phyloP scores from a whole-genome alignment of 2,329 filamentous ascomycete species.

The Ascochyta koolunga region DNA sequence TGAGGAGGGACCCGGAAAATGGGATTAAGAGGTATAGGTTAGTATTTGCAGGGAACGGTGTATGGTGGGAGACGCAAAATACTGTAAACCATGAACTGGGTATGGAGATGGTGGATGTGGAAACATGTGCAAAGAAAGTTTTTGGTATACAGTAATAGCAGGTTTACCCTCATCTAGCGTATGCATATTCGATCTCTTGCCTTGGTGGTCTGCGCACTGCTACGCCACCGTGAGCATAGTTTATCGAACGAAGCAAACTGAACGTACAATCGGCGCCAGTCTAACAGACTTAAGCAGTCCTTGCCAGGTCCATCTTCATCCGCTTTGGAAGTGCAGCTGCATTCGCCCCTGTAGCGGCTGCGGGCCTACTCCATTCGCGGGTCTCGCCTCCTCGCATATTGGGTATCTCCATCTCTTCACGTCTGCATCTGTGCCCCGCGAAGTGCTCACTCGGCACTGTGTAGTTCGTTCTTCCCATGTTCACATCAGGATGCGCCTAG shows the following conservation, averaged over 20 bases:
- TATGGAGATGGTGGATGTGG: conserved; percentile 54
- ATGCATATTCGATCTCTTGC: neutral
- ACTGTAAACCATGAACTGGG: conserved; percentile 61
- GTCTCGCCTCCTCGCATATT: conserved; percentile 16
- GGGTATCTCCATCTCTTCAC: conserved; percentile 27
- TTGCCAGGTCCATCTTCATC: conserved; percentile 8
- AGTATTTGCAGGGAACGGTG: conserved; percentile 66
- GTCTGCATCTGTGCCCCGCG: conserved; percentile 15
- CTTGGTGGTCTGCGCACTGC: conserved; percentile 13
- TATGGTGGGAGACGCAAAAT: conserved; percentile 61
- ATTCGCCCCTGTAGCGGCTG: conserved; percentile 32
- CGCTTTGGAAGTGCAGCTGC: conserved; percentile 19
- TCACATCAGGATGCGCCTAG: conserved; percentile 22
- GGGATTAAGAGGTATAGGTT: conserved; percentile 64
- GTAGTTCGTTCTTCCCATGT: conserved; percentile 13
- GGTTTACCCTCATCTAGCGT: neutral
- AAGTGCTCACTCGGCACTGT: conserved; percentile 6
- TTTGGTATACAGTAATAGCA: conserved; percentile 15
- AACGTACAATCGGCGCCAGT: neutral
- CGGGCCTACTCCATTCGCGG: neutral
- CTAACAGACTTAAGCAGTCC: neutral
- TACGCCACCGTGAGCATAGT: conserved; percentile 18
- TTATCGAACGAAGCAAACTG: neutral
- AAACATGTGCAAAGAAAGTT: conserved; percentile 43
- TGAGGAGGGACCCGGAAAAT: conserved; percentile 56